phyloP scores from a whole-genome alignment of 805 yeast genomes.

The Candida arabinofermentans region DNA sequence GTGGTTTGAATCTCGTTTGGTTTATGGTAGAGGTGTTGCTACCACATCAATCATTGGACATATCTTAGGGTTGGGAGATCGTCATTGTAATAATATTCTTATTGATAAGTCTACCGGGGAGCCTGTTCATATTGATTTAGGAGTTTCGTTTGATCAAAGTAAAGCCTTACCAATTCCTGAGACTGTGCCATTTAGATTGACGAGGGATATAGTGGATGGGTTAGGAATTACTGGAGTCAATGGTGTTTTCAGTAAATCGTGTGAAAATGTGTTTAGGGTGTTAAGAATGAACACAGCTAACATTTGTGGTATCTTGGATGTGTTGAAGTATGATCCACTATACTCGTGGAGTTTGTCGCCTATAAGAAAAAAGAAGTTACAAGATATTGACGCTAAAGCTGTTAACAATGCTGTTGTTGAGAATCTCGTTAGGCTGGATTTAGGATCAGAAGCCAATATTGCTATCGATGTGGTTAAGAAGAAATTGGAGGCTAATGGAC shows the following conservation, averaged over 20 bases:
- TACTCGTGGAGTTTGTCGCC: slow-evolving; percentile 91
- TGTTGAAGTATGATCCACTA: slow-evolving; percentile 86
- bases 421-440: slow-evolving; percentile 20
- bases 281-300: slow-evolving; percentile 62
- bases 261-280: slow-evolving; percentile 70
- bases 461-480: slow-evolving; percentile 71
- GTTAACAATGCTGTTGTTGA: slow-evolving; percentile 16
- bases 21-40: slow-evolving; percentile 76
- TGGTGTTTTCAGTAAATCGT: slow-evolving; percentile 69
- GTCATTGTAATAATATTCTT: slow-evolving; percentile 88
- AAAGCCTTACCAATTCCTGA: slow-evolving; percentile 82
- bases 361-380: slow-evolving; percentile 51
- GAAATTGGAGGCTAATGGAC: slow-evolving; percentile 60
- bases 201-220: slow-evolving; percentile 89
- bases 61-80: slow-evolving; percentile 88
- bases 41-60: slow-evolving; percentile 83
- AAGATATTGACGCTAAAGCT: slow-evolving; percentile 30
- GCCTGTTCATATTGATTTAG: slow-evolving; percentile 93
- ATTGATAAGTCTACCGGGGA: slow-evolving; percentile 83
- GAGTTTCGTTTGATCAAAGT: slow-evolving; percentile 96
- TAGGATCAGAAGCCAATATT: slow-evolving; percentile 68
- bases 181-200: slow-evolving; percentile 86
- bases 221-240: slow-evolving; percentile 83
- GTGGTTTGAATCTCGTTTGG: slow-evolving; percentile 68
- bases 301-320: slow-evolving; percentile 79